These are phyloP conservation scores for Litsea cubeba DNA, from an alignment of 164 flowering plant genomes.

Conservation along the genomic window DNA sequence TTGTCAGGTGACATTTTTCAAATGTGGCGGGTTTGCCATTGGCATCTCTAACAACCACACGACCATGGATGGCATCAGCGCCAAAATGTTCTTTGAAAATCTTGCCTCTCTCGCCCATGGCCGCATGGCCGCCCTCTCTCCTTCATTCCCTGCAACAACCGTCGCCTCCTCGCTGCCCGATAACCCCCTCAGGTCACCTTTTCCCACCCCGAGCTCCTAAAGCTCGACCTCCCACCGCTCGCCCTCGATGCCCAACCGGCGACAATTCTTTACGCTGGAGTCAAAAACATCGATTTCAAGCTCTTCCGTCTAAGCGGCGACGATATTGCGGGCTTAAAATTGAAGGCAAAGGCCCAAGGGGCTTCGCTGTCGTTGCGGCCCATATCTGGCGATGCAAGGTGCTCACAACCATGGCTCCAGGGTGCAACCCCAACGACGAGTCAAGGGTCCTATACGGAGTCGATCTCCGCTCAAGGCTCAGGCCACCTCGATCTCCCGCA, in stretches of 20 bases:
- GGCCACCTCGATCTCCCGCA: conserved; percentile 55
- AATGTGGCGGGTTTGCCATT: conserved; percentile 72
- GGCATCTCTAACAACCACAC: conserved; percentile 51
- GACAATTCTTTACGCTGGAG: conserved; percentile 26
- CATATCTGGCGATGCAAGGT: conserved; percentile 72
- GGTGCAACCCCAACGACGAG: conserved; percentile 13
- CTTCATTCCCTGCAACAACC: conserved; percentile 43
- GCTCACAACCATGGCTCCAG: conserved; percentile 15
- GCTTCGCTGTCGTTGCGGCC: conserved; percentile 60
- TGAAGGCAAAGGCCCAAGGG: conserved; percentile 26
- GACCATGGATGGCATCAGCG: conserved; percentile 48
- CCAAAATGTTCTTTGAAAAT: conserved; percentile 52
- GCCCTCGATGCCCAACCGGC: conserved; percentile 15
- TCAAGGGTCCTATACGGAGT: conserved; percentile 56
- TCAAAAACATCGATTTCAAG: conserved; percentile 37
- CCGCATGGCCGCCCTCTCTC: conserved; percentile 37
- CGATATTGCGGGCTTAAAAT: conserved; percentile 39
- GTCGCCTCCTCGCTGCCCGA: conserved; percentile 54
- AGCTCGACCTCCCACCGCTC: conserved; percentile 16
- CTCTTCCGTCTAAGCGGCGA: conserved; percentile 33
- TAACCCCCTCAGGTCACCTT: conserved; percentile 60
- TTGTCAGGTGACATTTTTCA: conserved; percentile 60
- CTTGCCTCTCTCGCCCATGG: conserved; percentile 50
- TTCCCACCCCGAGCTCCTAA: conserved; percentile 54
- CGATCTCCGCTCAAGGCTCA: conserved; percentile 45